Conservation (phyloP, 108 stramenopile species). For the Fragilariopsis cylindrus region DNA sequence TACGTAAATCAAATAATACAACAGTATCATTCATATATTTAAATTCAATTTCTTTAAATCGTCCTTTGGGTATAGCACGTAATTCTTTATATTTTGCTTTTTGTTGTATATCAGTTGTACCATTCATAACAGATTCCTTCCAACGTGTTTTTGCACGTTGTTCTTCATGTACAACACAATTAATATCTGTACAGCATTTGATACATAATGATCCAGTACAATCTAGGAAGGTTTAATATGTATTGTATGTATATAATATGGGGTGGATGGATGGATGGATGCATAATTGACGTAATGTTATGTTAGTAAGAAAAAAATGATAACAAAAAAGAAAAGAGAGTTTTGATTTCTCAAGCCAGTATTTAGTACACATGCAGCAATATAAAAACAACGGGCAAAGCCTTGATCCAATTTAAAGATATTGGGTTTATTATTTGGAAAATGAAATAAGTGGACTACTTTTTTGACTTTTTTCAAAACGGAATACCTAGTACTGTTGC, state of each 20-base stretch:
- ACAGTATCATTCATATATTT: conserved; percentile 57
- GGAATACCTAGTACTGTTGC: neutral
- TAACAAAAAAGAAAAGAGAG: too few species aligned
- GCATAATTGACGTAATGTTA: too few species aligned
- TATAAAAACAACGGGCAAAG: too few species aligned
- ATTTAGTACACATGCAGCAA: too few species aligned
- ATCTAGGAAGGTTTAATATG: conserved; percentile 12
- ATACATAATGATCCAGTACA: conserved; percentile 46
- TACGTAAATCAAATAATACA: conserved; percentile 51
- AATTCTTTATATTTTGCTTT: conserved; percentile 29
- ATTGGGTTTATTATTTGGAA: too few species aligned
- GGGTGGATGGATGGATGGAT: too few species aligned
- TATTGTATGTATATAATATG: too few species aligned
- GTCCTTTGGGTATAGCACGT: conserved; percentile 22
- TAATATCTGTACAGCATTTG: conserved; percentile 46
- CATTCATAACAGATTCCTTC: conserved; percentile 35
- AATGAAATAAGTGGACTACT: too few species aligned
- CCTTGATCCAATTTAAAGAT: too few species aligned
- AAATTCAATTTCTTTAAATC: conserved; percentile 49
- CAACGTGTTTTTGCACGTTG: conserved; percentile 32
- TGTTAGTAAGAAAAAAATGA: too few species aligned
- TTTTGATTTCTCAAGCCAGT: too few species aligned
- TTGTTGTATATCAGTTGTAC: conserved; percentile 40
- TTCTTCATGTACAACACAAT: conserved; percentile 43
- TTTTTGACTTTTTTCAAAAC: too few species aligned